Percentiles rank a stretch among this genome's conserved stretches.
These are phyloP conservation scores for Cyclaneusma minus DNA, from an alignment of 2,329 filamentous ascomycete genomes.

Conservation along the genomic window DNA sequence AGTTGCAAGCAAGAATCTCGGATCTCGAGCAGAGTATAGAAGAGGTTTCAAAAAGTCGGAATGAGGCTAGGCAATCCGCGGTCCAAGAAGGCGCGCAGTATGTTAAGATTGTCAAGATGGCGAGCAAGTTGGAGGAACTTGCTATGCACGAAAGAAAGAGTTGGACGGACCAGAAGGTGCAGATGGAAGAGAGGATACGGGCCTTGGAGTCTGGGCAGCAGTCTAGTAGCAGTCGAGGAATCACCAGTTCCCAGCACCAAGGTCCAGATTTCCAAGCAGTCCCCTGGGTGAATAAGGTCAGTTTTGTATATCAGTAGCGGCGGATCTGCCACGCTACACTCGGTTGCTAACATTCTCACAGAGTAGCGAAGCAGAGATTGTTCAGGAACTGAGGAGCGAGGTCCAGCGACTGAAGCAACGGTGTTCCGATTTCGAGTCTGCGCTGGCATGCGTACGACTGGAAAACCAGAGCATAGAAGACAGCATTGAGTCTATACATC, in stretches of 20 bases:
- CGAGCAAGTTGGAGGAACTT: constrained; percentile 15
- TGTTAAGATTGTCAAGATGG: constrained; percentile 18
- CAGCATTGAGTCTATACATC: too few species aligned
- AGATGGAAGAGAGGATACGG: constrained; percentile 15
- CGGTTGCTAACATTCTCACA: too few species aligned
- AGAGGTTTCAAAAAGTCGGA: constrained; percentile 29
- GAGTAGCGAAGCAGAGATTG: constrained; percentile 5
- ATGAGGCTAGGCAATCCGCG: constrained; percentile 22
- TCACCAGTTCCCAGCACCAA: not conserved
- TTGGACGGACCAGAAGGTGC: constrained; percentile 12
- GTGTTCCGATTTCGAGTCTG: constrained; percentile 12
- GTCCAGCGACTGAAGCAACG: constrained; percentile 11
- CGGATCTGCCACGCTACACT: constrained; percentile 1
- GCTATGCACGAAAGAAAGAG: constrained; percentile 13
- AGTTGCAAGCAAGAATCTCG: constrained; percentile 28
- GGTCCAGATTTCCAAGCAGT: not conserved
- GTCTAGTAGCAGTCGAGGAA: not conserved
- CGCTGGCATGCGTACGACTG: constrained; percentile 11
- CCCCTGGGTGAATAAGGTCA: not conserved
- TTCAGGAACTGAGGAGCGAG: constrained; percentile 11
- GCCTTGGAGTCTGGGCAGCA: constrained; percentile 5
- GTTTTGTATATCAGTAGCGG: constrained; percentile 1
- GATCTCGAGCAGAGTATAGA: constrained; percentile 31
- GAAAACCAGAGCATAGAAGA: constrained; percentile 13
- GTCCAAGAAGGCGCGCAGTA: constrained; percentile 19